Base-by-base conservation (phyloP, 345 rosid genomes). In the Passiflora organensis region DNA sequence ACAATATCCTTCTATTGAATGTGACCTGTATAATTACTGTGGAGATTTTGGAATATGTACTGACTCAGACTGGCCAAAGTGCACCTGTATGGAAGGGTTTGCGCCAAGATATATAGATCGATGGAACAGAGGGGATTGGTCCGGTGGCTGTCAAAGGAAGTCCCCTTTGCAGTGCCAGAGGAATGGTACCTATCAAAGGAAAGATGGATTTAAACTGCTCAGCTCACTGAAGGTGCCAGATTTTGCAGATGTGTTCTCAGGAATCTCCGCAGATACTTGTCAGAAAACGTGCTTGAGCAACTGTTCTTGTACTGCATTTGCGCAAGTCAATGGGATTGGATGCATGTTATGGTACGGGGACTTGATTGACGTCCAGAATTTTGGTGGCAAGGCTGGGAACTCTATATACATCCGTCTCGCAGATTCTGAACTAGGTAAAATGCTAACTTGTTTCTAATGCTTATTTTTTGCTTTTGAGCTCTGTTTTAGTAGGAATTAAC, bases 291-390 rank as follows among this genome's bases (percentile, higher is more conserved):
- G 80, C 62, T 17, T 50, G 32, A 60, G 42, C 14, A 76, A 76
- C 38, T 76, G 80, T 38, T 67, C 69, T 5, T 65, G 69, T 38
- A 22, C 53, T 8, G 69, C 63, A 11, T 65, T 57, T 51, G 62
- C 63, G 0, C 39, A 36, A 16, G 32, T 75, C 25, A 4, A 13
- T 20, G 73, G 75, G 28, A 69, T 78, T 43, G 70, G 91, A 18
- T 86, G 97, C 65, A 69, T 86, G 78, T 16, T 71, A 16, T 89
- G 97, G 95, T 25, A 4, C 4, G 71, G 34, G 48, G 76, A 78
- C 25, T 69, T 89, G 71, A 36, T 86, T 16, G 89, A 86, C 75
- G 46, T 76, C 6, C 73, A 79, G 69, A 25, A 73, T 25, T 73
- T 82, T 18, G 58, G 8, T 28, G 5, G n/a, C 8, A 0, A 48